Percentiles rank a stretch among this genome's conserved stretches.
Conservation (phyloP, 768 basidiomycete genomes). For the Pisolithus marmoratus region DNA sequence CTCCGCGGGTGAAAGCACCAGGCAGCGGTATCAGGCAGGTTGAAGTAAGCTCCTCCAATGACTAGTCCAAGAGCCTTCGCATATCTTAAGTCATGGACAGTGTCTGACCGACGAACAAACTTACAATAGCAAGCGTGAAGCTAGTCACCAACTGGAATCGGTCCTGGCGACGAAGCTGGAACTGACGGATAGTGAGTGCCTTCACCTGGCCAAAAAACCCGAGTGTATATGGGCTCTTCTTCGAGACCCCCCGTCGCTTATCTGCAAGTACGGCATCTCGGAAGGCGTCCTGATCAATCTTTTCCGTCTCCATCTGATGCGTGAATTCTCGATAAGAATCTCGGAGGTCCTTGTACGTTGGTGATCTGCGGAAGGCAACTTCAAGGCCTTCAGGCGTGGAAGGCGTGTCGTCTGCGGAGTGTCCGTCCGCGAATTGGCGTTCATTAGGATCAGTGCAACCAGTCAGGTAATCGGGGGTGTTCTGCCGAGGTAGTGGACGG, state of each 20-base stretch:
- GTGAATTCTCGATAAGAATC: slow-evolving; percentile 53
- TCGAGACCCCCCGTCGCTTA: slow-evolving; percentile 73
- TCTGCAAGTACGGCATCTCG: slow-evolving; percentile 67
- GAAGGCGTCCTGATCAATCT: slow-evolving; percentile 70
- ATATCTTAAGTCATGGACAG: neutral
- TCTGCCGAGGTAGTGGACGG: slow-evolving; percentile 72
- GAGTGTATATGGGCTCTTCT: slow-evolving; percentile 78
- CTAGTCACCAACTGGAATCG: slow-evolving; percentile 72
- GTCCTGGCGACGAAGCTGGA: slow-evolving; percentile 70
- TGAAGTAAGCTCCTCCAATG: slow-evolving; percentile 69
- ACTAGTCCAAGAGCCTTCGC: slow-evolving; percentile 38
- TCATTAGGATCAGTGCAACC: slow-evolving; percentile 83
- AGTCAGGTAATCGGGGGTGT: slow-evolving; percentile 80
- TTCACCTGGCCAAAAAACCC: slow-evolving; percentile 70
- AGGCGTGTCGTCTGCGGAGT: slow-evolving; percentile 49
- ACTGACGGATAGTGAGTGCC: slow-evolving; percentile 66
- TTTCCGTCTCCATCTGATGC: slow-evolving; percentile 49
- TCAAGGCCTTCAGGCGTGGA: slow-evolving; percentile 66
- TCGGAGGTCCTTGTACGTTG: slow-evolving; percentile 29
- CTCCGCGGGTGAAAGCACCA: slow-evolving; percentile 84
- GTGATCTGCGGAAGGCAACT: slow-evolving; percentile 49
- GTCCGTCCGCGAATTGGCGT: slow-evolving; percentile 67
- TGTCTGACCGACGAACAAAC: slow-evolving; percentile 15
- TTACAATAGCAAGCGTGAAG: slow-evolving; percentile 53
- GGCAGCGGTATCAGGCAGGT: slow-evolving; percentile 65